A percentile compares a stretch with the other conserved stretches of the same genome.
phyloP scores from a whole-genome alignment of 2,329 filamentous ascomycete genomes.

The Elsinoe batatas region DNA sequence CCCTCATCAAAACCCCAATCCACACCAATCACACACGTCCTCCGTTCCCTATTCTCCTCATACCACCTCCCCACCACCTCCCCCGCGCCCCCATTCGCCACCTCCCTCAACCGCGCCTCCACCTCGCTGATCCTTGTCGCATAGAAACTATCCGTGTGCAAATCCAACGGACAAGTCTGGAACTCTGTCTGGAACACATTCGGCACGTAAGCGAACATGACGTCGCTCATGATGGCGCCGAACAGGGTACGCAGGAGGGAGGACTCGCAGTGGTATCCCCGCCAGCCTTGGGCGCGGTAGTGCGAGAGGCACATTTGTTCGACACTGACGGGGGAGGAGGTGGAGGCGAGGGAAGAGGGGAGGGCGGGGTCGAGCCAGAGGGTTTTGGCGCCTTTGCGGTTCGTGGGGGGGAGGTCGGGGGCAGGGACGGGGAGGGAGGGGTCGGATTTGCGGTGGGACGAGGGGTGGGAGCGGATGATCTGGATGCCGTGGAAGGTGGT shows the following conservation, averaged over 20 bases:
- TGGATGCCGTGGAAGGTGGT: conserved; percentile 68
- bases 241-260: conserved; percentile 80
- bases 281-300: conserved; percentile 78
- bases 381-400: conserved; percentile 55
- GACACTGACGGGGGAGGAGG: conserved; percentile 43
- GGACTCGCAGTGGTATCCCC: conserved; percentile 88
- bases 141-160: conserved; percentile 90
- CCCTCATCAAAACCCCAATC: conserved; percentile 78
- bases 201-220: conserved; percentile 84
- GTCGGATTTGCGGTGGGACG: conserved; percentile 6
- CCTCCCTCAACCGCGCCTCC: conserved; percentile 73
- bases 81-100: conserved; percentile 70
- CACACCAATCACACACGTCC: conserved; percentile 81
- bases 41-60: conserved; percentile 54
- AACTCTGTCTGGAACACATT: conserved; percentile 96
- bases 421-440: conserved; percentile 25
- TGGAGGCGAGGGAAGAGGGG: conserved; percentile 22
- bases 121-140: conserved; percentile 78
- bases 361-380: conserved; percentile 65
- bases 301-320: conserved; percentile 88
- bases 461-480: conserved; percentile 37
- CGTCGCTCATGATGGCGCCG: conserved; percentile 81
- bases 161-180: conserved; percentile 85
- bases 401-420: conserved; percentile 20
- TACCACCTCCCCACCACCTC: conserved; percentile 59